phyloP scores from a whole-genome alignment of 306 rosid genomes.

The Castanopsis chinensis region DNA sequence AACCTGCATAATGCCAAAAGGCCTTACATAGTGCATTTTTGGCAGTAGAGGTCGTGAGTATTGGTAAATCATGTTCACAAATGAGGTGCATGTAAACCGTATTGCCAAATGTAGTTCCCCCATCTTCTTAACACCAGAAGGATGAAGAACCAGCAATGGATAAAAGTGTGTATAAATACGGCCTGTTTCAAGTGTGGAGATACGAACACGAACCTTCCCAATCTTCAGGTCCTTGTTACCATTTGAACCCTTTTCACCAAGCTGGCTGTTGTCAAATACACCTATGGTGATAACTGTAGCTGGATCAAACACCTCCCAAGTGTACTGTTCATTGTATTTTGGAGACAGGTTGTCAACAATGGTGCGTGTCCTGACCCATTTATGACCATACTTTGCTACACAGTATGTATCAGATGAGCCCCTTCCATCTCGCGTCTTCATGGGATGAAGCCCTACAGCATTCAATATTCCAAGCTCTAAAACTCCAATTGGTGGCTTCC shows the following conservation, averaged over 20 bases:
- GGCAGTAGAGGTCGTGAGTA: conserved; percentile 50
- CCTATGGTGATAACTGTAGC: conserved; percentile 49
- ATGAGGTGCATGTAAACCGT: conserved; percentile 51
- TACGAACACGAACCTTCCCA: conserved; percentile 50
- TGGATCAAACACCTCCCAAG: conserved; percentile 60
- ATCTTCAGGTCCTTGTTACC: conserved; percentile 38
- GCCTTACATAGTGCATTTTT: conserved; percentile 53
- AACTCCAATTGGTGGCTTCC: conserved; percentile 48
- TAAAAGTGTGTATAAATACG: conserved; percentile 52
- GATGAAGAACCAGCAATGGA: conserved; percentile 48
- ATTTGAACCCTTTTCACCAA: conserved; percentile 36
- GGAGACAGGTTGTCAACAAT: conserved; percentile 38
- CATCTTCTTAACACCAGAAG: conserved; percentile 49
- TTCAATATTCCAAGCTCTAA: conserved; percentile 49
- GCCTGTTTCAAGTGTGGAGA: conserved; percentile 52
- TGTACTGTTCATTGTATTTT: conserved; percentile 54
- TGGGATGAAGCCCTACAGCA: conserved; percentile 44
- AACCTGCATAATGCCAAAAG: conserved; percentile 39
- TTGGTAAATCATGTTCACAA: conserved; percentile 38
- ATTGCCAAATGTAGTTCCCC: conserved; percentile 55
- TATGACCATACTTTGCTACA: conserved; percentile 55
- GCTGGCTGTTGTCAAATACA: conserved; percentile 53
- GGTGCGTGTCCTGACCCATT: conserved; percentile 55
- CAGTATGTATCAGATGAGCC: conserved; percentile 48
- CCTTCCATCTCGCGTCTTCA: conserved; percentile 46